These are phyloP conservation scores for Fraxinus americana DNA, from an alignment of 257 asterid species.

Conservation along the genomic window DNA sequence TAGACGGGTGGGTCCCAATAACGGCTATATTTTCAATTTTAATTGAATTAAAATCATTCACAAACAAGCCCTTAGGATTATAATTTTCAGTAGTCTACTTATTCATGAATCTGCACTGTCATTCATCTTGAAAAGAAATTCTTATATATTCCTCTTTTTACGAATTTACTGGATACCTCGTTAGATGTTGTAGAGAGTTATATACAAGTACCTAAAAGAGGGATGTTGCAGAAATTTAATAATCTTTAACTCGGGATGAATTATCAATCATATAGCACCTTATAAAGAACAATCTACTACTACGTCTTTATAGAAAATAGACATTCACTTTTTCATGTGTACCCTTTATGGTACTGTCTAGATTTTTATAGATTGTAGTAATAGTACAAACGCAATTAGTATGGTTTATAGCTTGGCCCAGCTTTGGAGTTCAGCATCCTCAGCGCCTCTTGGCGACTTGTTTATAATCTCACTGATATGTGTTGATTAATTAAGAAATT, in stretches of 20 bases:
- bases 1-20: too few relatives aligned
- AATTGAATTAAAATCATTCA: too few relatives aligned
- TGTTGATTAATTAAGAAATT: background rate
- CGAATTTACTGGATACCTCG: background rate
- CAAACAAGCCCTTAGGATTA: too few relatives aligned
- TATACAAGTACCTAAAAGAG: background rate
- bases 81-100: background rate
- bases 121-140: background rate
- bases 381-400: background rate
- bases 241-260: background rate
- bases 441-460: background rate
- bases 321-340: background rate
- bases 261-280: background rate
- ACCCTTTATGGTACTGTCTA: background rate
- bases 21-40: too few relatives aligned
- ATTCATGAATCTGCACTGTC: background rate
- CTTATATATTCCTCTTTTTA: background rate
- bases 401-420: background rate
- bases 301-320: background rate
- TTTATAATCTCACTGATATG: background rate
- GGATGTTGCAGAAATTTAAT: background rate
- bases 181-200: background rate
- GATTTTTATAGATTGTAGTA: background rate
- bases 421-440: background rate
- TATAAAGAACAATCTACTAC: background rate